These are phyloP conservation scores for Pyrenochaeta sp. DNA, from an alignment of 2,329 filamentous ascomycete genomes.

Conservation along the genomic window DNA sequence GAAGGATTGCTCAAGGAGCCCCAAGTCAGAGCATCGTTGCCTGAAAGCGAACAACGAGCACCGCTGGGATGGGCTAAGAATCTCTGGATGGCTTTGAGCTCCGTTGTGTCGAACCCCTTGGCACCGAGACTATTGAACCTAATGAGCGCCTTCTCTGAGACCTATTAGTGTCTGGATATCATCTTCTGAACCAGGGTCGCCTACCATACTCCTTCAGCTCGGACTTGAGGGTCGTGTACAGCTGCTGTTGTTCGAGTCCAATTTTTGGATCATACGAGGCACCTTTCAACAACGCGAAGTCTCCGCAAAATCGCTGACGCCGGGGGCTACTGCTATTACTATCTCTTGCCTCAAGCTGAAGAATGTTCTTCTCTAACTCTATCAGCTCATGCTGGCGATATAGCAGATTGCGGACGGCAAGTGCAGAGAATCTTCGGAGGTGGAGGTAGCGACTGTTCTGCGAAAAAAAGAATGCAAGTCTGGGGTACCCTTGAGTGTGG, in stretches of 20 bases:
- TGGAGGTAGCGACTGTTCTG: constrained; percentile 8
- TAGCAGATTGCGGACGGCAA: constrained; percentile 10
- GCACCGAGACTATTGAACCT: constrained; percentile 9
- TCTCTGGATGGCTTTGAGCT: constrained; percentile 6
- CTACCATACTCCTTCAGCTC: constrained; percentile 17
- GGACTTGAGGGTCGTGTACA: constrained; percentile 8
- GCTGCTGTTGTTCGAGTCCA: not conserved
- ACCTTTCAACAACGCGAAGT: constrained; percentile 5
- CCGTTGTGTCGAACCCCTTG: constrained; percentile 1
- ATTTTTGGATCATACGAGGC: not conserved
- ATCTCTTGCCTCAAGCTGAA: constrained; percentile 6
- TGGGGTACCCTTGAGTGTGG: constrained; percentile 12
- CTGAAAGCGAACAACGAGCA: not conserved
- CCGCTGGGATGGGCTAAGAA: constrained; percentile 1
- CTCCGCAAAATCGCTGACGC: not conserved
- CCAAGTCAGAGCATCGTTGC: constrained; percentile 6
- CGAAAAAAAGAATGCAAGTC: constrained; percentile 13
- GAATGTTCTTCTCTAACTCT: constrained; percentile 5
- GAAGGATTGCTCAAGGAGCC: not conserved
- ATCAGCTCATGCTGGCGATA: constrained; percentile 12
- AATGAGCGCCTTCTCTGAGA: constrained; percentile 11
- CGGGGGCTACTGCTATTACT: not conserved
- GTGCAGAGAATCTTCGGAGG: constrained; percentile 15
- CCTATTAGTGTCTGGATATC: too few species aligned
- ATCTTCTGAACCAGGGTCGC: too few species aligned